Evolutionary conservation across 306 rosid genomes (phyloP).

Genomic region (Nissolia schottii): DNA sequence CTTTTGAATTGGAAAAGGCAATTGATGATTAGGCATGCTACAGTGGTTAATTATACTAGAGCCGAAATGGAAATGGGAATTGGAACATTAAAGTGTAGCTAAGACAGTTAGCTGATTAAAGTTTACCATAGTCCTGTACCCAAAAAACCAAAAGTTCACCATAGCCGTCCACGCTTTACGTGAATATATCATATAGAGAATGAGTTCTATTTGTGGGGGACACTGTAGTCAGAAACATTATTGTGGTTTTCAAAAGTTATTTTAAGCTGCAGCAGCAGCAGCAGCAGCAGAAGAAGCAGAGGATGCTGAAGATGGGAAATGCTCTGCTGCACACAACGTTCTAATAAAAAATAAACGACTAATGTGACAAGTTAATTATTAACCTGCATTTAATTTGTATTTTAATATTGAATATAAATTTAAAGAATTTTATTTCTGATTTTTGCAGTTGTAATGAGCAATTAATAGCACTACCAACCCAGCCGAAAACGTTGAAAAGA

Average conservation of each 20-base stretch:
- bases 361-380: background rate
- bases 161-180: background rate
- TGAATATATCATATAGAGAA: background rate
- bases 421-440: background rate
- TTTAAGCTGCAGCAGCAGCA: background rate
- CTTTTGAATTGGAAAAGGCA: background rate
- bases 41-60: background rate
- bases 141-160: no score
- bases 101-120: conserved; percentile 3
- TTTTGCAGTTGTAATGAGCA: background rate
- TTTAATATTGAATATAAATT: background rate
- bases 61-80: background rate
- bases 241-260: conserved; percentile 11
- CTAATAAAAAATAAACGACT: background rate
- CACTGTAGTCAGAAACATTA: conserved; percentile 23
- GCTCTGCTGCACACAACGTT: conserved; percentile 15
- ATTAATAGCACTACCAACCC: background rate
- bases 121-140: background rate
- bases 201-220: conserved; percentile 15
- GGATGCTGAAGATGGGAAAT: background rate
- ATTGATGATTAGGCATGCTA: conserved; percentile 9
- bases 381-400: background rate
- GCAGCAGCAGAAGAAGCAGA: background rate
- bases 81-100: background rate
- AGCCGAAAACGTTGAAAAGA: conserved; percentile 31